Percentiles rank a stretch among this genome's conserved stretches.
These are phyloP conservation scores for Paratinospora sagittata DNA, from an alignment of 164 flowering plant species.

Conservation along the genomic window DNA sequence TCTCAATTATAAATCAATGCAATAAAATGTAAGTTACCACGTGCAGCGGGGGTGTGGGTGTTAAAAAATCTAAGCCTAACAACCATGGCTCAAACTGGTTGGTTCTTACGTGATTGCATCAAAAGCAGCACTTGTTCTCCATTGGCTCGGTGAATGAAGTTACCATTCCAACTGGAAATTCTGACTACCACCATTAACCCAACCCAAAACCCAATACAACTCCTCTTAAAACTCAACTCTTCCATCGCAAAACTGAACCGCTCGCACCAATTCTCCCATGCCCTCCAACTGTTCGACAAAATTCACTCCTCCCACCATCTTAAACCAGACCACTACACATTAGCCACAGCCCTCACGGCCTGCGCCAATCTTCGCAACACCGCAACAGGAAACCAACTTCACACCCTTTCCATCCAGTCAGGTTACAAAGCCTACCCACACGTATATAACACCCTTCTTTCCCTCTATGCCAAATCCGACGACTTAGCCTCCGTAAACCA, in stretches of 20 bases:
- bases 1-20: too few relatives aligned
- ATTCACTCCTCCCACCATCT: slow-evolving; percentile 41
- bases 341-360: slow-evolving; percentile 56
- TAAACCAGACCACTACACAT: slow-evolving; percentile 63
- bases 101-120: too few relatives aligned
- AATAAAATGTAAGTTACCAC: too few relatives aligned
- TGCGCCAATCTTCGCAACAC: slow-evolving; percentile 36
- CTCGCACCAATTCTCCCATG: slow-evolving; percentile 29
- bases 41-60: too few relatives aligned
- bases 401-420: slow-evolving; percentile 30
- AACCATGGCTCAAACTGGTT: too few relatives aligned
- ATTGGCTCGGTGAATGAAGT: slow-evolving; percentile 8
- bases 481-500: slow-evolving; percentile 37
- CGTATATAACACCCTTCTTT: slow-evolving; percentile 57
- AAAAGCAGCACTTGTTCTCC: too few relatives aligned
- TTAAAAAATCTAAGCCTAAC: too few relatives aligned
- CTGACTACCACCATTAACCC: not conserved
- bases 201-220: slow-evolving; percentile 17
- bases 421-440: slow-evolving; percentile 43
- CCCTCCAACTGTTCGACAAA: slow-evolving; percentile 49
- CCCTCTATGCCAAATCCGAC: slow-evolving; percentile 43
- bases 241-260: slow-evolving; percentile 35
- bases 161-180: not conserved
- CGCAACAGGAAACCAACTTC: slow-evolving; percentile 47
- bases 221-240: slow-evolving; percentile 40